These are phyloP conservation scores for Phytophthora lateralis DNA, from an alignment of 352 stramenopile species.

Conservation along the genomic window DNA sequence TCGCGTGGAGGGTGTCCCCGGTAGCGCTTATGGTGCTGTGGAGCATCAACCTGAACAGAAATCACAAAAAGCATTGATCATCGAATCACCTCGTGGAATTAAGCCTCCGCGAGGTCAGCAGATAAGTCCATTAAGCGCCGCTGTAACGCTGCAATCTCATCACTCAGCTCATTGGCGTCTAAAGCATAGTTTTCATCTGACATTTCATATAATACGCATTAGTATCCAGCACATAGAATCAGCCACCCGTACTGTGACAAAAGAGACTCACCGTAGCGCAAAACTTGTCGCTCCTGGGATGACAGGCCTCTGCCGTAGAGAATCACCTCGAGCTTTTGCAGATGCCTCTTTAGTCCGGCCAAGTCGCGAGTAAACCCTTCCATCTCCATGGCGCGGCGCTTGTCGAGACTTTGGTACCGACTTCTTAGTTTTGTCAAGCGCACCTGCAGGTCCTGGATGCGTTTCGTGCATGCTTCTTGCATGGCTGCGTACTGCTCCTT, in stretches of 20 bases:
- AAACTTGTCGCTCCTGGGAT: slow-evolving; percentile 50
- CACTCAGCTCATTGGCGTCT: slow-evolving; percentile 61
- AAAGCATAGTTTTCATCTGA: slow-evolving; percentile 60
- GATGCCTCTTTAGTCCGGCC: slow-evolving; percentile 58
- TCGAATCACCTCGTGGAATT: slow-evolving; percentile 8
- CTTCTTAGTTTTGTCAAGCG: slow-evolving; percentile 65
- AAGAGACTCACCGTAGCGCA: slow-evolving; percentile 42
- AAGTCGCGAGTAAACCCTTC: slow-evolving; percentile 82
- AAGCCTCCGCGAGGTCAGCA: slow-evolving; percentile 52
- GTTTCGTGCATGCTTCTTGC: slow-evolving; percentile 67
- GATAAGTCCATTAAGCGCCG: slow-evolving; percentile 69
- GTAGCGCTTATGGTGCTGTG: slow-evolving; percentile 55
- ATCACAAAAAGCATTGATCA: slow-evolving; percentile 38
- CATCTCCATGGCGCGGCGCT: slow-evolving; percentile 81
- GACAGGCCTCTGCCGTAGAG: slow-evolving; percentile 60
- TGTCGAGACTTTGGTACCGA: slow-evolving; percentile 69
- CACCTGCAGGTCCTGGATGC: slow-evolving; percentile 75
- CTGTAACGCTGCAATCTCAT: slow-evolving; percentile 67
- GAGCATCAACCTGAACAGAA: slow-evolving; percentile 67
- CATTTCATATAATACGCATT: background rate
- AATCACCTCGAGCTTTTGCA: slow-evolving; percentile 76
- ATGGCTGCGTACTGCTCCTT: slow-evolving; percentile 81
- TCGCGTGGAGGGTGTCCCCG: slow-evolving; percentile 70
- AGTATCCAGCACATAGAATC: background rate
- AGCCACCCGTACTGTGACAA: background rate